Base-by-base conservation (phyloP, 176 grass and related monocot species). In the Rhipidocladum racemiflorum region DNA sequence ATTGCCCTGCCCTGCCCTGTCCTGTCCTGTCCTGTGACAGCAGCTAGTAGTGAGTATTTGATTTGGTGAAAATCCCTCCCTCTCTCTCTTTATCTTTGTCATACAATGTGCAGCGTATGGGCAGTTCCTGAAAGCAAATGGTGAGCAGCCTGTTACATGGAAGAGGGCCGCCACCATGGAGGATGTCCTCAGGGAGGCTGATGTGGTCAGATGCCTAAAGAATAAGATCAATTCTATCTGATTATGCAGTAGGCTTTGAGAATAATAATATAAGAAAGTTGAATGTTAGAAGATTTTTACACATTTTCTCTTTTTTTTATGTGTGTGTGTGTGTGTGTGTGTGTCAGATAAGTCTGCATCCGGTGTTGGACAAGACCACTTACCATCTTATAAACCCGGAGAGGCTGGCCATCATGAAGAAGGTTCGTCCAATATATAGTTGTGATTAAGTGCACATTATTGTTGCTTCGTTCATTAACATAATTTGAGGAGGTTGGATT, bases 331-430 rank as follows among this genome's bases (percentile, higher is more conserved):
- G 32, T 34, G 32, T 34, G 32, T 34, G 32, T 34, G 32, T 7
- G 38, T 50, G 45, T 23, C 88, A 97, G 95, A 95, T 98, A 80
- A 98, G 95, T 66, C 82, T 98, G 64, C 95, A 98, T 66, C 95
- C 95, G 1, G 57, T 98, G 49, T 78, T 98, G 76, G 95, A 98
- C 88, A 98, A 98, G 87, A 98, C 95, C 39, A 98, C 95, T 29
- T 98, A 98, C 78, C 95, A 95, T 84, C 92, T 98, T 62, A 94
- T 98, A 79, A 98, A 98, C 84, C 93, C 90, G 15, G 95, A 95
- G 36, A 86, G 92, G 40, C 80, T 98, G 60, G 88, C 92, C 56
- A 95, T 98, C 70, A 98, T 95, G 95, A 95, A 98, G 81, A 95
- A 95, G 92, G 92, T 94, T 74, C 71, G 64, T 20, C 35, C 35